Evolutionary conservation across 1,139 yeast genomes (phyloP).

Genomic region (Suhomyces guaymorum): DNA sequence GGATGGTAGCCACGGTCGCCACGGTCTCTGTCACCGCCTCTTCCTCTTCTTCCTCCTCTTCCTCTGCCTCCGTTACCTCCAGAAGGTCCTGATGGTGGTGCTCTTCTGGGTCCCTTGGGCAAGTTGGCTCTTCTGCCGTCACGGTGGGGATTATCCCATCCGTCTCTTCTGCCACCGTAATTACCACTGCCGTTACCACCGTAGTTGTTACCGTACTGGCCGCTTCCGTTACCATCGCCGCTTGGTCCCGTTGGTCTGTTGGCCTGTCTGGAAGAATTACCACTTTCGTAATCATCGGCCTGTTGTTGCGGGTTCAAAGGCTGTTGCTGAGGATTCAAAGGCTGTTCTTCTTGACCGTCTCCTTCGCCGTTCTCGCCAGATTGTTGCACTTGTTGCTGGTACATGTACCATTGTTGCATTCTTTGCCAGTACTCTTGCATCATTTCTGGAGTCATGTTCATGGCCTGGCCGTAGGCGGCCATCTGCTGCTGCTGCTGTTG

Average conservation of each 20-base stretch:
- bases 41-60: slow-evolving; percentile 23
- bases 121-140: slow-evolving; percentile 35
- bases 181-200: no score
- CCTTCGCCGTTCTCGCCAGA: slow-evolving; percentile 21
- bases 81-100: slow-evolving; percentile 41
- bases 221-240: slow-evolving; percentile 14
- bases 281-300: slow-evolving; percentile 26
- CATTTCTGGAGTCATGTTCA: slow-evolving; percentile 75
- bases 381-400: slow-evolving; percentile 48
- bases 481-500: slow-evolving; percentile 15
- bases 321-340: slow-evolving; percentile 44
- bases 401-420: slow-evolving; percentile 77
- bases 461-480: slow-evolving; percentile 29
- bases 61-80: slow-evolving; percentile 31
- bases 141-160: slow-evolving; percentile 21
- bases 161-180: slow-evolving; percentile 16
- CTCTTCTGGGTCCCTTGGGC: slow-evolving; percentile 48
- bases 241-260: slow-evolving; percentile 17
- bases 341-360: slow-evolving; percentile 33
- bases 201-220: no score
- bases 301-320: slow-evolving; percentile 59
- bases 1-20: slow-evolving; percentile 31
- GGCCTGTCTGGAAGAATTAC: no score
- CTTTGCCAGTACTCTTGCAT: slow-evolving; percentile 87
- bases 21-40: slow-evolving; percentile 14